Evolutionary conservation across 1,284 basidiomycete genomes (phyloP).

Genomic region (Boletus smithii): DNA sequence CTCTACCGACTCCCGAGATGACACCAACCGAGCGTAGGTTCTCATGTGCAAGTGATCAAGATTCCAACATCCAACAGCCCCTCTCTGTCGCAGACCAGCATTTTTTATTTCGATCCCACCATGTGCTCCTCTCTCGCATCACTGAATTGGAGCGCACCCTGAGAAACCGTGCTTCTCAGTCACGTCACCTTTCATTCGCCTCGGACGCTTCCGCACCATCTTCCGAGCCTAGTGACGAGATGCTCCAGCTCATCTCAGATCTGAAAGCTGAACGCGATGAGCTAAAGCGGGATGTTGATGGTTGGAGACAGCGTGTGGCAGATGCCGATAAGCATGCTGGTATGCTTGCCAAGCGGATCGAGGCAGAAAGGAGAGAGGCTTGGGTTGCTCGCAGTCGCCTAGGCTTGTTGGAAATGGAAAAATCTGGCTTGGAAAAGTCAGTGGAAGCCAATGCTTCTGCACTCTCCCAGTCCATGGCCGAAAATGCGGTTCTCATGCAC

Average conservation of each 20-base stretch:
- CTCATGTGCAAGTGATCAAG: slow-evolving; percentile 40
- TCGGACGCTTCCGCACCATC: slow-evolving; percentile 45
- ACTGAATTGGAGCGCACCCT: slow-evolving; percentile 72
- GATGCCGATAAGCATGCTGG: slow-evolving; percentile 63
- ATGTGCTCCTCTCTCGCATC: slow-evolving; percentile 73
- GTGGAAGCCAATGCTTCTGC: slow-evolving; percentile 41
- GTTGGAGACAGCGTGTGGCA: slow-evolving; percentile 65
- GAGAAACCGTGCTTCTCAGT: slow-evolving; percentile 46
- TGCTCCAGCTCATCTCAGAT: slow-evolving; percentile 68
- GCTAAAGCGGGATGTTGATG: slow-evolving; percentile 71
- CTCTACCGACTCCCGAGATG: slow-evolving; percentile 67
- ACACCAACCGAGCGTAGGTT: slow-evolving; percentile 58
- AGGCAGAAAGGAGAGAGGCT: slow-evolving; percentile 66
- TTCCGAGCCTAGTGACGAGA: slow-evolving; percentile 64
- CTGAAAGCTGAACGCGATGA: slow-evolving; percentile 77
- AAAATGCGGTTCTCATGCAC: slow-evolving; percentile 32
- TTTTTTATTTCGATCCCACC: slow-evolving; percentile 79
- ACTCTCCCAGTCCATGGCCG: slow-evolving; percentile 34
- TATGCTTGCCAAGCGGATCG: slow-evolving; percentile 59
- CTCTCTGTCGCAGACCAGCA: slow-evolving; percentile 67
- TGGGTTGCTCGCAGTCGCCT: slow-evolving; percentile 70
- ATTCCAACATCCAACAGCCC: slow-evolving; percentile 42
- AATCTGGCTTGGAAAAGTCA: slow-evolving; percentile 47
- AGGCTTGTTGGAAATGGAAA: slow-evolving; percentile 64
- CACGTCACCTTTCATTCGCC: slow-evolving; percentile 51